These are phyloP conservation scores for Melanomma pulvis-pyrius DNA, from an alignment of 495 filamentous ascomycete genomes.

Conservation along the genomic window DNA sequence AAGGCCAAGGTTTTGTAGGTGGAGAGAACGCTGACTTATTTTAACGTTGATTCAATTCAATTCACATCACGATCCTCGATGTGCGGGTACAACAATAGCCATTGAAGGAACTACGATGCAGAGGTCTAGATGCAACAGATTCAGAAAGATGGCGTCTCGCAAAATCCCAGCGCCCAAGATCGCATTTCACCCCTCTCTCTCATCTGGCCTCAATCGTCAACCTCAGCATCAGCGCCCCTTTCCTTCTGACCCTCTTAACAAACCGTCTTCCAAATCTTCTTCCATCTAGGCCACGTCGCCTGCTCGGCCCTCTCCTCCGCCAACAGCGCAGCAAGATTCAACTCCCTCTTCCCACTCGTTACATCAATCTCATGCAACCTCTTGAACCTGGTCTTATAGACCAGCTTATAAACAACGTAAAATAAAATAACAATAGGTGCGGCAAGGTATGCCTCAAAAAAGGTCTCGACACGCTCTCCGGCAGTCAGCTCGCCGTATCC, in stretches of 20 bases:
- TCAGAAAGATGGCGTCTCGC: too few species aligned
- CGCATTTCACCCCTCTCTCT: background rate
- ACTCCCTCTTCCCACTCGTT: conserved; percentile 37
- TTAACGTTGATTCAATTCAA: too few species aligned
- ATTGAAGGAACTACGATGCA: too few species aligned
- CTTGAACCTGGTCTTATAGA: conserved; percentile 36
- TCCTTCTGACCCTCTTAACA: conserved; percentile 20
- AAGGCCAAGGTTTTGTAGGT: too few species aligned
- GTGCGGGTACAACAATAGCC: too few species aligned
- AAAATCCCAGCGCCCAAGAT: background rate
- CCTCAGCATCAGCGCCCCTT: background rate
- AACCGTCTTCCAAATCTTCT: conserved; percentile 40
- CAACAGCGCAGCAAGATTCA: conserved; percentile 37
- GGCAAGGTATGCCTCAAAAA: conserved; percentile 38
- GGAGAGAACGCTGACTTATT: too few species aligned
- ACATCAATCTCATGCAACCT: conserved; percentile 35
- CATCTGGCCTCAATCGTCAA: background rate
- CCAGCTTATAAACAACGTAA: conserved; percentile 35
- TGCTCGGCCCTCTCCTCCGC: conserved; percentile 37
- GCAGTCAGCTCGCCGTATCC: conserved; percentile 43
- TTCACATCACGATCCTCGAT: too few species aligned
- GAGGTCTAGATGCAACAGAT: too few species aligned
- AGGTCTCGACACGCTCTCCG: conserved; percentile 31
- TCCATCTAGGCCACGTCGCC: conserved; percentile 38
- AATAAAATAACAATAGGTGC: conserved; percentile 35